Base-by-base conservation (phyloP, 768 basidiomycete species). In the Xanthoconium stramineum region DNA sequence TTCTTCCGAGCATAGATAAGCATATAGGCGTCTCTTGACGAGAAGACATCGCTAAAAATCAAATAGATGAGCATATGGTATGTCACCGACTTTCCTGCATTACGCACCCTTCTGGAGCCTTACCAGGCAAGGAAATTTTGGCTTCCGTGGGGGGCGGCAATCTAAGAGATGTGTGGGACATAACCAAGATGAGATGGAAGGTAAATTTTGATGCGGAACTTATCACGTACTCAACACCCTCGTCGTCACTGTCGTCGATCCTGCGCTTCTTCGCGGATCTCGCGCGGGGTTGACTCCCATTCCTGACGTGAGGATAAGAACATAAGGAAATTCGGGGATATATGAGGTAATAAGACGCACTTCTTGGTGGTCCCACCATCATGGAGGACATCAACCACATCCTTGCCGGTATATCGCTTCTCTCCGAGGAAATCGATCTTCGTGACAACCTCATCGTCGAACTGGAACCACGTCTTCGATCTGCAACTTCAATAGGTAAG, bases 1-100 rank as follows among this genome's bases (percentile, higher is more conserved):
- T 71, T 64, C 60, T 76, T 78, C 12, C 83, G 82, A 37, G 83
- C 80, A 71, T 98, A 98, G 52, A 98, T 86, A 33, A 98, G 80
- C 94, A 98, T 96, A 72, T 98, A 97, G 7, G 92, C 93, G 63
- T 97, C 93, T 72, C 82, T 89, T 2, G 93, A 94, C 3, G 82
- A 77, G 60, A 71, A 71, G 40, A 89, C 78, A 38, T 78, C 75
- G 57, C 80, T 82, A 62, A 52, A 61, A 57, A 62, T 60, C 65
- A 70, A 63, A 58, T 58, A 47, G 36, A 13, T 58, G 42, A 63
- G 58, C 45, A 37, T 36, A 58, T 51, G 52, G 54, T 62, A 58
- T 32, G 37, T 46, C 53, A 84, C 93, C 53, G 92, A 92, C 8
- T 75, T 53, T 91, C 10, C 72, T 91, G 17, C 91, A 4, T 96